Base-by-base conservation (phyloP, 1,284 basidiomycete species). In the Earliella scabrosa region DNA sequence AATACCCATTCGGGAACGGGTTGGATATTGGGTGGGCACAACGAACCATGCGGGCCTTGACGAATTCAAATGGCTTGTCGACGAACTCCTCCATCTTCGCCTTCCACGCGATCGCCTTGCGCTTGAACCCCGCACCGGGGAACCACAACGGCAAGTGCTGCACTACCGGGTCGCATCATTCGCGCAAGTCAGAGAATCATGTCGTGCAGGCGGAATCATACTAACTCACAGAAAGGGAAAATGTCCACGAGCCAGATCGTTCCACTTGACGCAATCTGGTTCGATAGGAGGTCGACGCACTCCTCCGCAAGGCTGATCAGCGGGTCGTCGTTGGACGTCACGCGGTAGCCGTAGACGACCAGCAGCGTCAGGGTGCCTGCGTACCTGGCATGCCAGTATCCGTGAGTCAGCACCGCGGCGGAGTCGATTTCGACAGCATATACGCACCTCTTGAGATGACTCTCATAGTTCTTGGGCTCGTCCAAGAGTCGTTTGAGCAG, bases 201-300 rank as follows among this genome's bases (percentile, higher is more conserved):
- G 14, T 11, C 24, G 10, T 7, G 27, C 13, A 11, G 31, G 24
- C 16, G 23, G 23, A n/a, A 7, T 31, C 9, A 16, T n/a, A n/a
- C n/a, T n/a, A n/a, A 55, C 65, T 24, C 27, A 64, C 65, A 27
- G 43, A 59, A 51, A 9, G 83, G 86, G 61, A 87, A 72, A 34
- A 87, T 65, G 64, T 87, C 86, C 43, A 90, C 87, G 0, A 81
- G 80, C 87, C 87, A 90, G 49, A 89, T 78, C 5, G 85, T 83
- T 27, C 83, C 83, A 2, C 83, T 82, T 2, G 82, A 79, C 1
- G 85, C 81, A 57, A 90, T 86, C 6, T 75, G 71, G 61, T 77
- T 76, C 0, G 77, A 72, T 20, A 90, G 75, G 32, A 88, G 63
- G 40, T 77, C 73, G 18, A 88, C 77, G 54, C 81, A 85, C 46